Conservation (phyloP, 257 asterid species). For the Solanum clarkiae region DNA sequence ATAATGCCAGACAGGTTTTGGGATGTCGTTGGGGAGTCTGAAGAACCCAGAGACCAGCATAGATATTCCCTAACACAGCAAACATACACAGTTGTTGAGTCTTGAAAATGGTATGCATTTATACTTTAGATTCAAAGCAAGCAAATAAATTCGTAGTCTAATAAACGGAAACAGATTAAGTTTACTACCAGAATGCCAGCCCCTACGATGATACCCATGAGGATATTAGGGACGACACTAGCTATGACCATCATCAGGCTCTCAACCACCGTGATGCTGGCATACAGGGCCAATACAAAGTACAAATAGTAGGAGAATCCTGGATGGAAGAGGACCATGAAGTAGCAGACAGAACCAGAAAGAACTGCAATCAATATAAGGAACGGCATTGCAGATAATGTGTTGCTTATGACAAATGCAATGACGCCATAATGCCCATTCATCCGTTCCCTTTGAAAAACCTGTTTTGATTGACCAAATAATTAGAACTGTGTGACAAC, state of each 20-base stretch:
- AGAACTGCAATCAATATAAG: constrained; percentile 62
- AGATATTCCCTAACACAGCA: constrained; percentile 55
- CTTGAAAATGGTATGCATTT: neutral
- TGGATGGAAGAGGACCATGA: constrained; percentile 89
- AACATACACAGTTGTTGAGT: neutral
- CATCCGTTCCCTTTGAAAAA: constrained; percentile 86
- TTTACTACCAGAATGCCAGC: constrained; percentile 85
- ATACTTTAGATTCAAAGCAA: neutral
- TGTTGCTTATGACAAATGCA: constrained; percentile 74
- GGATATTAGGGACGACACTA: constrained; percentile 85
- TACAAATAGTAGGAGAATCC: constrained; percentile 64
- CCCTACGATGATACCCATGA: constrained; percentile 93
- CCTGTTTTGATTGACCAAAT: constrained; percentile 22
- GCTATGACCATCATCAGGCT: constrained; percentile 99
- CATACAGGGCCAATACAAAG: constrained; percentile 70
- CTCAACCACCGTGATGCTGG: constrained; percentile 90
- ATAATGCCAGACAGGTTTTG: constrained; percentile 93
- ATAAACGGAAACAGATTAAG: neutral
- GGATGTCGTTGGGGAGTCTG: constrained; percentile 94
- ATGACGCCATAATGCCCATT: constrained; percentile 94
- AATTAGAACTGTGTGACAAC: neutral
- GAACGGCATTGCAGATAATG: constrained; percentile 77
- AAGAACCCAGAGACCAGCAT: constrained; percentile 95
- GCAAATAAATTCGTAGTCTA: neutral
- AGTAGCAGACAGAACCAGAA: constrained; percentile 87